A percentile compares a stretch with the other conserved stretches of the same genome.
Conservation (phyloP, 139 green algal species). For the Coelastrella sp. region DNA sequence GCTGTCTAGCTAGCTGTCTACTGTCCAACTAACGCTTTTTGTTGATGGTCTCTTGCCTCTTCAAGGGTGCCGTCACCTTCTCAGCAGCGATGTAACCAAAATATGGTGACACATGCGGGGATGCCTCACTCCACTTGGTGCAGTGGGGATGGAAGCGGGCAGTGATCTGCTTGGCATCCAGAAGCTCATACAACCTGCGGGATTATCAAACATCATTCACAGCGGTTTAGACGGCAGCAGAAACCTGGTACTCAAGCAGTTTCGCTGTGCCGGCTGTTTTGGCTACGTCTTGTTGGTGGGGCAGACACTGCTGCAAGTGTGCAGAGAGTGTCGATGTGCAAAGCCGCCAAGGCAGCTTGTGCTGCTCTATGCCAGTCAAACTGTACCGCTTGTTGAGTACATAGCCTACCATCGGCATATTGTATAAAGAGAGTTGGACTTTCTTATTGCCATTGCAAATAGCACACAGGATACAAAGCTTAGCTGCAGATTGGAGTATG, state of each 20-base stretch:
- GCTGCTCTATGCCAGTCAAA: no score
- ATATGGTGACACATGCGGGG: conserved; percentile 54
- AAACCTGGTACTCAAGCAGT: background rate
- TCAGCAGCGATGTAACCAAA: conserved; percentile 56
- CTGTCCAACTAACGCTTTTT: conserved; percentile 27
- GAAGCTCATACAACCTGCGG: conserved; percentile 28
- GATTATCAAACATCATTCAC: background rate
- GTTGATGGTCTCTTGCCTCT: conserved; percentile 17
- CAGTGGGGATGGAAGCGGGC: conserved; percentile 22
- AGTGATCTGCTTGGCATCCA: conserved; percentile 45
- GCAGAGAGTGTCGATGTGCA: no score
- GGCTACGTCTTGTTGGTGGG: background rate
- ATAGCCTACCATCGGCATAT: no score
- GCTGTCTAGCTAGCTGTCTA: no score
- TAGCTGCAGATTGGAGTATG: no score
- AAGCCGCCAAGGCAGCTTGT: no score
- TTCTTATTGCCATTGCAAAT: no score
- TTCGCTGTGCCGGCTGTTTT: no score
- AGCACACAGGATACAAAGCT: no score
- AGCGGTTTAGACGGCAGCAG: background rate
- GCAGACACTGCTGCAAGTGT: background rate
- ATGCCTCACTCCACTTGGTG: conserved; percentile 21
- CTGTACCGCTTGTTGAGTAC: no score
- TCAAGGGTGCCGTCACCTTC: conserved; percentile 42
- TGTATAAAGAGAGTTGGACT: no score